phyloP scores from a whole-genome alignment of 2,329 filamentous ascomycete species.

The Fusarium xyrophilum region DNA sequence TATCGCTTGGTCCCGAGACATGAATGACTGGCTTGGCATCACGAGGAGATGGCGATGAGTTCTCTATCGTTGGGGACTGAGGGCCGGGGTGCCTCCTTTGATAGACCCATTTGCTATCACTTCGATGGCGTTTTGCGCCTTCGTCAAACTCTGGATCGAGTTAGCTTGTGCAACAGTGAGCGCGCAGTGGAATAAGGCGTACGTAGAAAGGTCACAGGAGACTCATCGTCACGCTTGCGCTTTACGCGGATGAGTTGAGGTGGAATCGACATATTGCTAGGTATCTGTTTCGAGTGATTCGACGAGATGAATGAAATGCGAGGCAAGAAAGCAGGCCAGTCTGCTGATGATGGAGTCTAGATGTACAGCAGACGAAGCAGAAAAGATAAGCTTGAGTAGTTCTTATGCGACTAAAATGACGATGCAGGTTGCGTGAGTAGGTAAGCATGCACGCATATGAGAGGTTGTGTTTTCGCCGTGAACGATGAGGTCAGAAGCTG shows the following conservation, averaged over 20 bases:
- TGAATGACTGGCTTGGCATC: conserved; percentile 56
- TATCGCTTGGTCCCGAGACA: conserved; percentile 51
- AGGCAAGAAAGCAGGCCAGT: background rate
- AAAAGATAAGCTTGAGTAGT: background rate
- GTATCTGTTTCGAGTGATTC: background rate
- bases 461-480: background rate
- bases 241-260: conserved; percentile 67
- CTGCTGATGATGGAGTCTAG: background rate
- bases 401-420: background rate
- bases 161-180: conserved; percentile 22
- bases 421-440: background rate
- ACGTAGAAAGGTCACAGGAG: conserved; percentile 64
- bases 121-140: conserved; percentile 60
- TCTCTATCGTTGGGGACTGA: conserved; percentile 37
- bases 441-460: background rate
- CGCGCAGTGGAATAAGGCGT: conserved; percentile 37
- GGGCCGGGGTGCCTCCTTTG: conserved; percentile 54
- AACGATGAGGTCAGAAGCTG: conserved; percentile 33
- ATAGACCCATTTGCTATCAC: conserved; percentile 61
- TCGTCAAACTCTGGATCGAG: conserved; percentile 57
- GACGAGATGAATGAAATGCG: background rate
- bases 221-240: conserved; percentile 63
- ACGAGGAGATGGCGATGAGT: conserved; percentile 24
- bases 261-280: conserved; percentile 59
- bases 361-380: background rate